Evolutionary conservation across 257 asterid genomes (phyloP).

Genomic region (Handroanthus guayacan): DNA sequence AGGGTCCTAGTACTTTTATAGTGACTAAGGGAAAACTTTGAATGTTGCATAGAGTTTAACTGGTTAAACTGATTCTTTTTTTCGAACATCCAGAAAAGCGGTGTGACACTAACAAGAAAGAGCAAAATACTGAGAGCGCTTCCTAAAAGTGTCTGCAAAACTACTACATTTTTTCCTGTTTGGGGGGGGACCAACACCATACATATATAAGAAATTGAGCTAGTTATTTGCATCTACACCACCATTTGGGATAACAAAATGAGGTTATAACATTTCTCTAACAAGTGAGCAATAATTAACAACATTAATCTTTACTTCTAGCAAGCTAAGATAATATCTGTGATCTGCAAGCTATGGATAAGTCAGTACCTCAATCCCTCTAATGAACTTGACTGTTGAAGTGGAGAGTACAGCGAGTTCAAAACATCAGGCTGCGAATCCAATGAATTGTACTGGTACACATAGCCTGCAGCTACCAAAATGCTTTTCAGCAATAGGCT

Average conservation of each 20-base stretch:
- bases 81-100: slow-evolving; percentile 14
- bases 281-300: background rate
- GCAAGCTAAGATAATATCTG: slow-evolving; percentile 29
- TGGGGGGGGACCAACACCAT: too few species aligned
- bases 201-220: background rate
- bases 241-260: slow-evolving; percentile 22
- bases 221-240: slow-evolving; percentile 17
- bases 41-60: background rate
- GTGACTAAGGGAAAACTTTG: slow-evolving; percentile 3
- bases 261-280: slow-evolving; percentile 13
- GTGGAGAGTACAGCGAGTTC: slow-evolving; percentile 92
- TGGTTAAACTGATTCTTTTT: background rate
- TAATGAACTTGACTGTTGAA: slow-evolving; percentile 85
- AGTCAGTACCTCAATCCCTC: slow-evolving; percentile 82
- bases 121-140: background rate
- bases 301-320: slow-evolving; percentile 14
- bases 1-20: slow-evolving; percentile 4
- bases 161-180: background rate
- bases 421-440: slow-evolving; percentile 96
- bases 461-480: slow-evolving; percentile 72
- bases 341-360: slow-evolving; percentile 31
- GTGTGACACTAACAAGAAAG: background rate
- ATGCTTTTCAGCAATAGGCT: slow-evolving; percentile 34
- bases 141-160: slow-evolving; percentile 2
- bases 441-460: slow-evolving; percentile 86